Evolutionary conservation across 257 asterid genomes (phyloP).

Genomic region (Solanum paucissectum): DNA sequence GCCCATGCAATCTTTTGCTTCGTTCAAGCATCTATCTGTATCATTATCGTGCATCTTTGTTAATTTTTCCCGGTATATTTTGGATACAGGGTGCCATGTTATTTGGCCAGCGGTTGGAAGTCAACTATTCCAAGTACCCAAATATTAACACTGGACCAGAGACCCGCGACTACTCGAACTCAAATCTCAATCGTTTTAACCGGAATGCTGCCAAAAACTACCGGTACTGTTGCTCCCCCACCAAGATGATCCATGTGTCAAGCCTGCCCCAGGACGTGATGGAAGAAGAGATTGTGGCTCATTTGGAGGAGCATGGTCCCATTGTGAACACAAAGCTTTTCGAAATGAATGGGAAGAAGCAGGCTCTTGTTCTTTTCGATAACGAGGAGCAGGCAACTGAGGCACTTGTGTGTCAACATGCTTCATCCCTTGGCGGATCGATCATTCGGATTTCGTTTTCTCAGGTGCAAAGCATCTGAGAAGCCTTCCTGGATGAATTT

Average conservation of each 20-base stretch:
- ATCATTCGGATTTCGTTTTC: conserved; percentile 87
- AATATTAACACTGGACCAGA: conserved; percentile 80
- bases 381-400: conserved; percentile 93
- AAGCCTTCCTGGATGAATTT: neutral
- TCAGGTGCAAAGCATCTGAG: conserved; percentile 82
- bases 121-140: conserved; percentile 76
- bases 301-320: conserved; percentile 79
- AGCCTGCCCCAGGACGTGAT: conserved; percentile 74
- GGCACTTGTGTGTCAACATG: conserved; percentile 96
- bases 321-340: conserved; percentile 61
- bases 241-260: conserved; percentile 91
- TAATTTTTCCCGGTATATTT: neutral
- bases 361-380: conserved; percentile 80
- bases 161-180: conserved; percentile 83
- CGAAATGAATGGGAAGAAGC: conserved; percentile 96
- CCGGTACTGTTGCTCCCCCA: conserved; percentile 92
- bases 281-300: conserved; percentile 61
- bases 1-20: neutral
- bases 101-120: conserved; percentile 92
- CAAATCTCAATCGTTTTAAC: conserved; percentile 91
- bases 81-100: conserved; percentile 64
- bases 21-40: neutral
- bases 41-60: neutral
- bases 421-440: conserved; percentile 76
- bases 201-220: conserved; percentile 93